Evolutionary conservation across 1,139 yeast species (phyloP), one percentile per base, ranked within the genome.

Genomic region (Blastobotrys apis): DNA sequence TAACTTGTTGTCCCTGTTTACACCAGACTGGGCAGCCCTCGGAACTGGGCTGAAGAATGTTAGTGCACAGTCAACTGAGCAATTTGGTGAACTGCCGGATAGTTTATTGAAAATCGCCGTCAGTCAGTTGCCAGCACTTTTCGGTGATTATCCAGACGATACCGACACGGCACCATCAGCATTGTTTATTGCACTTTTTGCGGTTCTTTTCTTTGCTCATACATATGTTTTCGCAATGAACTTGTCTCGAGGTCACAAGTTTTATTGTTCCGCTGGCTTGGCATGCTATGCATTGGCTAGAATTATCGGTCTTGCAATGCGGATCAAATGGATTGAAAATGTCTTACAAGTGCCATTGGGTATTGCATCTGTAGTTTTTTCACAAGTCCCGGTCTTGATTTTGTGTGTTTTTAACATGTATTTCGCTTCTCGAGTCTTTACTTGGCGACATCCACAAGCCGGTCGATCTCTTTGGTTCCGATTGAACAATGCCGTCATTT

Each of bases 371-470:
- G 78, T 74, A 39, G 78, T 83, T 26, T 74, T 84, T 48, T 62
- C 75, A 37, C 73, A 81, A 50, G 65, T 81, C 4, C 62, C 69
- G 1, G 63, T 59, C 27, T 48, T 82, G 80, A 17, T 48, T 39
- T 40, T 60, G 34, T 56, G 56, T 37, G 71, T 80, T 2, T 74
- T 80, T 37, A 55, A 81, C 58, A 73, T 83, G 63, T 75, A 83
- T 39, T 68, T 84, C 49, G 88, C 88, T 4, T 92, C 84, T 61
- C 73, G 94, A 55, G 71, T 84, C 33, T 83, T 83, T 65, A 81
- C 92, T 5, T 82, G 92, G 87, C 71, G 85, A 59, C 94, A 84
- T 58, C 94, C 94, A 3, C 82, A 79, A 38, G 77, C 84, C 22
- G 94, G 92, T 44, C 72, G 80, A 21, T 64, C 78, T 39, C 67